These are phyloP conservation scores for Chrysoporthe cubensis DNA, from an alignment of 2,329 filamentous ascomycete genomes.

Conservation along the genomic window DNA sequence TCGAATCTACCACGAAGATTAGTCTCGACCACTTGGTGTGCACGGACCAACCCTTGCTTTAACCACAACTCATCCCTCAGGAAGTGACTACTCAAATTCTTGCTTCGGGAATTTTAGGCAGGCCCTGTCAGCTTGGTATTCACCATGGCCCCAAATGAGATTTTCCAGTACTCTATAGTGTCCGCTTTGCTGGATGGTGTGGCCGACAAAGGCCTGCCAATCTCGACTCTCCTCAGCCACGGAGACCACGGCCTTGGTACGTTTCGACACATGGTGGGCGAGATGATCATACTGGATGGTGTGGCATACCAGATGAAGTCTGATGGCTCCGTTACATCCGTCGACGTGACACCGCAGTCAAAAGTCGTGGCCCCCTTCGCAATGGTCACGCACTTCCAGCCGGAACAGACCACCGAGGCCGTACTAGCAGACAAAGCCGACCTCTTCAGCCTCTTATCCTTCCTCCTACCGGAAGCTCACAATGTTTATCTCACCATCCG, in stretches of 20 bases:
- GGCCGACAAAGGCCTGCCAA: slow-evolving; percentile 38
- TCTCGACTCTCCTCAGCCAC: slow-evolving; percentile 36
- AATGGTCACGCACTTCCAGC: slow-evolving; percentile 38
- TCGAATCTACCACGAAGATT: neutral
- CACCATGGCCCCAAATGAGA: slow-evolving; percentile 39
- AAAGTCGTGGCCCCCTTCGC: slow-evolving; percentile 40
- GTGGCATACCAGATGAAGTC: slow-evolving; percentile 41
- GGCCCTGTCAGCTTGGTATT: neutral
- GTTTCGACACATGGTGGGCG: slow-evolving; percentile 40
- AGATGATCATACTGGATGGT: slow-evolving; percentile 42
- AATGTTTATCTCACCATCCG: slow-evolving; percentile 40
- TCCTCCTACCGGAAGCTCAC: slow-evolving; percentile 32
- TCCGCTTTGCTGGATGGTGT: slow-evolving; percentile 42
- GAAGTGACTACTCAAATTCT: neutral
- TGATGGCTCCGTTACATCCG: slow-evolving; percentile 36
- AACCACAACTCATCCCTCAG: neutral
- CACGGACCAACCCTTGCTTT: slow-evolving; percentile 17
- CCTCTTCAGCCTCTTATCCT: slow-evolving; percentile 33
- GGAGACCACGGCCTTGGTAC: slow-evolving; percentile 43
- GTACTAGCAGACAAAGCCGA: slow-evolving; percentile 36
- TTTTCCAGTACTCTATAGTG: slow-evolving; percentile 42
- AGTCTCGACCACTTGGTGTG: neutral
- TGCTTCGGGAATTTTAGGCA: neutral
- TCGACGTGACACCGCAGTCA: slow-evolving; percentile 31
- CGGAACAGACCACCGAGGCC: slow-evolving; percentile 30